Evolutionary conservation across 208 protist genomes (phyloP), one percentile per base, ranked within the genome.

Genomic region (Leishmania gerbilli): DNA sequence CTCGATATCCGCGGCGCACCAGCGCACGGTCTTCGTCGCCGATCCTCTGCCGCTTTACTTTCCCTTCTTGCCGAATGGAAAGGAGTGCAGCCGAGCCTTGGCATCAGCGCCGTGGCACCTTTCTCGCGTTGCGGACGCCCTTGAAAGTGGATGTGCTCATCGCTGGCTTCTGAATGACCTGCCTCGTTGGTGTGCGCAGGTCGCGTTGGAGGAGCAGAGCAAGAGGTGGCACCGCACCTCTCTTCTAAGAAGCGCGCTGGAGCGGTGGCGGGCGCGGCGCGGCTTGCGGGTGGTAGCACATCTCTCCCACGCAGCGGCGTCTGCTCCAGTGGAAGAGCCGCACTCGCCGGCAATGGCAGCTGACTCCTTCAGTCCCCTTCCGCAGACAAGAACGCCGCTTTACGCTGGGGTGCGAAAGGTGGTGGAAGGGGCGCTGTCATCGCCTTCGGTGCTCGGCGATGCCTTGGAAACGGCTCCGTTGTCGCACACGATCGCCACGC

Each of bases 101-200:
- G 40, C 11, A 21, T 13, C 69, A 49, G 13, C 62, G 71, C 55
- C 72, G 40, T 62, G 31, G 72, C 47, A 37, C 17, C 47, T 15
- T 6, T 21, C 51, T 62, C 19, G 31, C 19, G 47, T n/a, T 62
- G 9, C 51, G 17, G 40, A 47, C 19, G n/a, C 69, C 84, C 1
- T 27, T 40, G 27, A 76, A 31, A 87, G 86, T 60, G 83, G 85
- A n/a, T 96, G 91, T 76, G 76, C 65, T 0, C 93, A 97, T 75
- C 76, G 74, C 11, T 97, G 91, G 91, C 90, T 93, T 76, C 84
- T 89, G 2, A 77, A 90, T 60, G 85, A 79, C 27, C 67, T 97
- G 13, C 87, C 90, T 19, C 77, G 79, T 15, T 91, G 89, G 82
- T 79, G 92, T 34, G 79, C 90, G 7, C 71, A 76, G 8, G 76